Conservation (phyloP, 305 asterid species). For the Solanum hybrid region DNA sequence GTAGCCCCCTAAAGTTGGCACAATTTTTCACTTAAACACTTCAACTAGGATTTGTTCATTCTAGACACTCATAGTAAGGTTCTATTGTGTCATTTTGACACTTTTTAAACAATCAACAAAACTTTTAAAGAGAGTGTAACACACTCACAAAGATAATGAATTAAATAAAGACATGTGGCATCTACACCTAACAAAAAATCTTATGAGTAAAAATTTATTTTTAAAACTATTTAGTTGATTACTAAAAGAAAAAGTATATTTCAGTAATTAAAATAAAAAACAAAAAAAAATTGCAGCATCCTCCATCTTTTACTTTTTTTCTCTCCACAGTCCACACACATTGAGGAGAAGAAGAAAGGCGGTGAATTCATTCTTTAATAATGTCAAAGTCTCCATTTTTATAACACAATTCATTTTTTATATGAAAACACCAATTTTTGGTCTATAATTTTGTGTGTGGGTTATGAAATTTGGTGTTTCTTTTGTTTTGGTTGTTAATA, state of each 20-base stretch:
- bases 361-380: background rate
- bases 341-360: background rate
- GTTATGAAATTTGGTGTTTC: background rate
- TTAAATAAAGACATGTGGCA: background rate
- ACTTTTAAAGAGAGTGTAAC: background rate
- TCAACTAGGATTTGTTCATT: background rate
- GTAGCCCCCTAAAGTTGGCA: background rate
- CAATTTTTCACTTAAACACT: background rate
- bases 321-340: background rate
- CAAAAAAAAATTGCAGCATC: too few species aligned
- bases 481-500: too few species aligned
- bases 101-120: background rate
- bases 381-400: background rate
- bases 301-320: background rate
- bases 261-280: too few species aligned
- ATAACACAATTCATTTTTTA: background rate
- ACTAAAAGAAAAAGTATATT: background rate
- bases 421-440: too few species aligned
- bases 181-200: too few species aligned
- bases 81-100: background rate
- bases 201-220: too few species aligned
- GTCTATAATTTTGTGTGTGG: background rate
- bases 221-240: too few species aligned
- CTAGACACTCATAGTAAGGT: background rate
- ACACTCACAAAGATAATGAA: background rate